phyloP scores from a whole-genome alignment of 2,329 filamentous ascomycete genomes.

The Zymoseptoria passerinii region DNA sequence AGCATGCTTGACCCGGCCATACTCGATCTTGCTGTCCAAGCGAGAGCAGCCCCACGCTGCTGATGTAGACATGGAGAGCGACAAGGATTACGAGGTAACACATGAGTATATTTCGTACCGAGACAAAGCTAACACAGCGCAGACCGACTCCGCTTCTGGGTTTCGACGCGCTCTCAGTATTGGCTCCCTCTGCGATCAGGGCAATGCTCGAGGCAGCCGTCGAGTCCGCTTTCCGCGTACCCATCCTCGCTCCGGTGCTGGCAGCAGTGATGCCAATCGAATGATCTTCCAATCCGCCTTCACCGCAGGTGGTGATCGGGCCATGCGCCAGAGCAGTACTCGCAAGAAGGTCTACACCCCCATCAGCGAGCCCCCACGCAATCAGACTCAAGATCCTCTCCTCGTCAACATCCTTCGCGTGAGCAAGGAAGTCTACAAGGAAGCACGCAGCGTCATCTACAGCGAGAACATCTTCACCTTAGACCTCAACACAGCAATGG shows the following conservation, averaged over 20 bases:
- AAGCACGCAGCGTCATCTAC: constrained; percentile 36
- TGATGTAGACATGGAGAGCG: constrained; percentile 2
- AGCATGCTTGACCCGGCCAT: constrained; percentile 27
- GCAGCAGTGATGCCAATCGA: constrained; percentile 1
- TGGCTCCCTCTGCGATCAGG: neutral
- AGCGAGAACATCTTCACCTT: constrained; percentile 34
- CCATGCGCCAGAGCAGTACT: neutral
- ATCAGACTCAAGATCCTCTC: constrained; percentile 30
- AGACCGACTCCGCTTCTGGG: neutral
- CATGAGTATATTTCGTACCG: neutral
- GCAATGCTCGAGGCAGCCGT: neutral
- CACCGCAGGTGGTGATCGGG: neutral
- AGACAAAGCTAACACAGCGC: neutral
- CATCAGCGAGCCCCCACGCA: constrained; percentile 11
- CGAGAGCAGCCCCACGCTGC: constrained; percentile 9
- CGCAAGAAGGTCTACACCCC: neutral
- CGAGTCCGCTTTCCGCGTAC: constrained; percentile 1
- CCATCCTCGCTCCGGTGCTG: constrained; percentile 1
- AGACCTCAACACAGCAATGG: constrained; percentile 31
- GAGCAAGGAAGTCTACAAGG: constrained; percentile 34
- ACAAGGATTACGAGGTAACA: neutral
- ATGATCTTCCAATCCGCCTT: neutral
- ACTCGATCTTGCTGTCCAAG: constrained; percentile 26
- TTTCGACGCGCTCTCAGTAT: neutral
- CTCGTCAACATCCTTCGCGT: constrained; percentile 33